phyloP scores from a whole-genome alignment of 805 yeast genomes.

The Pichia californica region DNA sequence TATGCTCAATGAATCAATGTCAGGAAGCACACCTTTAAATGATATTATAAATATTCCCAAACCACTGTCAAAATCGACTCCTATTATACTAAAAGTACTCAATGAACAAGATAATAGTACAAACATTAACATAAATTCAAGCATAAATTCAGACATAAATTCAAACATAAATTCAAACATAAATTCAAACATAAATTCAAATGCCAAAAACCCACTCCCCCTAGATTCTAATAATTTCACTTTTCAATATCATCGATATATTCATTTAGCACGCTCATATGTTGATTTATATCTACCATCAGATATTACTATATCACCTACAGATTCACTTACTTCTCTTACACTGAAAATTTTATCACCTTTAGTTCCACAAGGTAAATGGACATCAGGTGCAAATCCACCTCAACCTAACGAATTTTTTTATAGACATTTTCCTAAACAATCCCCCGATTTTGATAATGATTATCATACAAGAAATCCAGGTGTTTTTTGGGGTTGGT shows the following conservation, averaged over 20 bases:
- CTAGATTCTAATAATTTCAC: too few relatives aligned
- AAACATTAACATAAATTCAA: too few relatives aligned
- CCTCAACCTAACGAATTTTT: conserved; percentile 10
- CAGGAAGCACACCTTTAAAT: too few relatives aligned
- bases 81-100: too few relatives aligned
- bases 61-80: too few relatives aligned
- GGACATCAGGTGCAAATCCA: conserved; percentile 8
- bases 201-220: not conserved
- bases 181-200: too few relatives aligned
- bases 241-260: not conserved
- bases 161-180: too few relatives aligned
- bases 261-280: conserved; percentile 2
- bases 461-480: conserved; percentile 10
- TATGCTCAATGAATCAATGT: not conserved
- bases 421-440: conserved; percentile 9
- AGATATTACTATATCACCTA: not conserved
- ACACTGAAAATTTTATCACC: conserved; percentile 6
- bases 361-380: conserved; percentile 8
- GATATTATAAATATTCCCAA: too few relatives aligned
- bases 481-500: conserved; percentile 12
- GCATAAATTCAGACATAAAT: too few relatives aligned
- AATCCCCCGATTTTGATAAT: conserved; percentile 9
- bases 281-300: not conserved
- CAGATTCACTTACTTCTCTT: conserved; percentile 2
- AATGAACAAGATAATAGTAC: too few relatives aligned